Base-by-base conservation (phyloP, 2,329 filamentous ascomycete genomes). In the Sphaerulina vaccinii region DNA sequence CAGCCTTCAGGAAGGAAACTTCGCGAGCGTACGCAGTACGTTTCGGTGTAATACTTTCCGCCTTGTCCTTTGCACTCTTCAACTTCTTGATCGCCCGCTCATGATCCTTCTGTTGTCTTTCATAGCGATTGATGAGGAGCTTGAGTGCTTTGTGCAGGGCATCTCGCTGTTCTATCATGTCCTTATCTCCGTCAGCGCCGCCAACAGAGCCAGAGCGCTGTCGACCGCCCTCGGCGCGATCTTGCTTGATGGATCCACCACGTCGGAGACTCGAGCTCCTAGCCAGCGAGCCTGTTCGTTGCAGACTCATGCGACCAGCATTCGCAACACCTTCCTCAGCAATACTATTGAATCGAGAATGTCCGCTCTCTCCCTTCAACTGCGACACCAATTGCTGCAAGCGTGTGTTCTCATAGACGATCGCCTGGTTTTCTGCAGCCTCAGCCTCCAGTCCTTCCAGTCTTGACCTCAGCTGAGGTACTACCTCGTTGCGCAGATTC, bases 131-230 rank as follows among this genome's bases (percentile, higher is more conserved):
- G 10, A 97, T 81, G 13, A 99, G 78, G 55, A 84, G 89, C 73
- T 88, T 91, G 47, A 99, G 76, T 5, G 93, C 90, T 54, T 82
- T 83, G 73, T 97, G 93, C 5, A 99, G 78, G 1, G 92, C 91
- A 70, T 99, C 92, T 40, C 93, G 83, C 73, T 99, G 93, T 37
- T 89, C 85, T 71, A 97, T 92, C 9, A 96, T 85, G 59, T 97
- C 92, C 70, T 95, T 96, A 15, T 96, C 82, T 13, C 60, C 61
- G 19, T 68, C 58, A 2, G 58, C 51, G 21, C 60, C 22, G 63
- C 43, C 71, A 44, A 71, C 66, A 1, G 73, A 76, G 39, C 73
- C 74, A 8, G 74, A 75, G 4, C 74, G 67, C 44, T 63, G 59
- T 16, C 58, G 82, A 27, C 61, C 60, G 18, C 63, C 62, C n/a